These are phyloP conservation scores for Dactylella cylindrospora DNA, from an alignment of 2,329 filamentous ascomycete species.

Conservation along the genomic window DNA sequence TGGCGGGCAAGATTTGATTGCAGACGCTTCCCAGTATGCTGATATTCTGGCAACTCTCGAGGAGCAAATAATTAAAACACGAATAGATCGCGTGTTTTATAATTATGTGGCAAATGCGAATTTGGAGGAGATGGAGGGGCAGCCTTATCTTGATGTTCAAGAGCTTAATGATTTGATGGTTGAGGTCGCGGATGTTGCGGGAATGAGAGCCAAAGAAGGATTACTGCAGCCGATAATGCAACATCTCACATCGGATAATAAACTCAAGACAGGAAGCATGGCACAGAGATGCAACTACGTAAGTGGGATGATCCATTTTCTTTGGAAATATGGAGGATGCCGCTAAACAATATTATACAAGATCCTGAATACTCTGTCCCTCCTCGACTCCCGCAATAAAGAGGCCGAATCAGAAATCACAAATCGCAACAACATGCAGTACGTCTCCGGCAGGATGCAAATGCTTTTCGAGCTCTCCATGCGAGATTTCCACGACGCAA, in stretches of 20 bases:
- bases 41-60: conserved; percentile 33
- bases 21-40: conserved; percentile 24
- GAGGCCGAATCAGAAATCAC: conserved; percentile 33
- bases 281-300: conserved; percentile 32
- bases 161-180: conserved; percentile 33
- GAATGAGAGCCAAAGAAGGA: conserved; percentile 41
- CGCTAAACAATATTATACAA: conserved; percentile 1
- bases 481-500: conserved; percentile 36
- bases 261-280: conserved; percentile 28
- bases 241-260: conserved; percentile 20
- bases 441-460: conserved; percentile 42
- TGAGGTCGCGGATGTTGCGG: conserved; percentile 32
- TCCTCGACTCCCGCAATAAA: conserved; percentile 33
- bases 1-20: conserved; percentile 20
- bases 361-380: conserved; percentile 22
- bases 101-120: conserved; percentile 11
- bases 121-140: conserved; percentile 28
- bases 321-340: not conserved
- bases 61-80: conserved; percentile 34
- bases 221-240: conserved; percentile 30
- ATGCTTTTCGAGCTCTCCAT: conserved; percentile 35
- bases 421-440: conserved; percentile 39
- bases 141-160: conserved; percentile 25
- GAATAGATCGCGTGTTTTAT: conserved; percentile 24
- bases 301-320: not conserved